Evolutionary conservation across 495 filamentous ascomycete species (phyloP).

Genomic region (Hypoxylon fragiforme): DNA sequence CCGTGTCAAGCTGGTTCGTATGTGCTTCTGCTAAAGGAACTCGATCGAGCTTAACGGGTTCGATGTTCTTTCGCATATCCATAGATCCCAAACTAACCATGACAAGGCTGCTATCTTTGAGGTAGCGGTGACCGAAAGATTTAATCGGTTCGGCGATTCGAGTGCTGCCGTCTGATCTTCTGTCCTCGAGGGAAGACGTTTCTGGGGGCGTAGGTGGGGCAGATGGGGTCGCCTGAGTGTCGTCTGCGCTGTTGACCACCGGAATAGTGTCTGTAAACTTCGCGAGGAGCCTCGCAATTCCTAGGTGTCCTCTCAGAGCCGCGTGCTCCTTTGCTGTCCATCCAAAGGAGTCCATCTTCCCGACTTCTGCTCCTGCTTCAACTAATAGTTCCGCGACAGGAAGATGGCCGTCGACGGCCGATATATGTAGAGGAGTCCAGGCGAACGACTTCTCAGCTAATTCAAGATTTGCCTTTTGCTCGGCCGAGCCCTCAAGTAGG

Average conservation of each 20-base stretch:
- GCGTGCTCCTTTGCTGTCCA: constrained; percentile 97
- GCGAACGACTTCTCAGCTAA: constrained; percentile 80
- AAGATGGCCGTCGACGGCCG: constrained; percentile 83
- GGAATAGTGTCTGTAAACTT: constrained; percentile 16
- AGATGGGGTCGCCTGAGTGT: constrained; percentile 39
- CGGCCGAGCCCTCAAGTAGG: constrained; percentile 67
- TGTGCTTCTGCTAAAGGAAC: constrained; percentile 87
- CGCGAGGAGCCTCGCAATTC: constrained; percentile 70
- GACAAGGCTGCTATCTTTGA: constrained; percentile 84
- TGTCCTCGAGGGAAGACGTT: constrained; percentile 54
- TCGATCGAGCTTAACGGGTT: constrained; percentile 84
- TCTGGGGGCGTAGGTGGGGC: constrained; percentile 51
- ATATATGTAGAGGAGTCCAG: constrained; percentile 92
- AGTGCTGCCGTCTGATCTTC: constrained; percentile 46
- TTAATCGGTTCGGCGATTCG: constrained; percentile 76
- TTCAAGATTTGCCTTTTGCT: constrained; percentile 75
- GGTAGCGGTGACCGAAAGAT: constrained; percentile 93
- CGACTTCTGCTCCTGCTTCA: constrained; percentile 72
- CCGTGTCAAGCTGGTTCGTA: constrained; percentile 89
- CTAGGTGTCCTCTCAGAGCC: constrained; percentile 80
- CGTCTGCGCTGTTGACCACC: constrained; percentile 21
- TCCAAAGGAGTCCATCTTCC: constrained; percentile 77
- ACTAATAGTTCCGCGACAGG: constrained; percentile 71
- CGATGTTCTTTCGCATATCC: constrained; percentile 80
- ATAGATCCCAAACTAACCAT: constrained; percentile 91